Evolutionary conservation across 495 filamentous ascomycete genomes (phyloP).

Genomic region (Podospora sp.): DNA sequence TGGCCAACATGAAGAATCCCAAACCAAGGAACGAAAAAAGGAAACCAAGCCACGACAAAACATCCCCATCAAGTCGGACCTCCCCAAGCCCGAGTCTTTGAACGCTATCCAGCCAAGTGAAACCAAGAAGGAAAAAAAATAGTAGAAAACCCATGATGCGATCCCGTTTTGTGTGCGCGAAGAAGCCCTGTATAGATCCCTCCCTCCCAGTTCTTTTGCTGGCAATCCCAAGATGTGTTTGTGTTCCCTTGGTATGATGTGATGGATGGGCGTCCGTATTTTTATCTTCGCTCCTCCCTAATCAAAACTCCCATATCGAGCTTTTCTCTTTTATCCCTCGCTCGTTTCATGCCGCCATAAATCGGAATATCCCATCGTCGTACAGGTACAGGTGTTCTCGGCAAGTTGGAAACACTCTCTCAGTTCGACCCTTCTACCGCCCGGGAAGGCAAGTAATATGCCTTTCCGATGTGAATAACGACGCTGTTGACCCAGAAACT

Average conservation of each 20-base stretch:
- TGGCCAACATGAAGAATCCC: background rate
- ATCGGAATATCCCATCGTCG: conserved; percentile 7
- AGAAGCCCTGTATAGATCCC: conserved; percentile 12
- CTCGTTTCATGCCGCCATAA: conserved; percentile 16
- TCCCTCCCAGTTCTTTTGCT: conserved; percentile 7
- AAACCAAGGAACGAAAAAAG: background rate
- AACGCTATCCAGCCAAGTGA: background rate
- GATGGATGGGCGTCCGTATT: conserved; percentile 11
- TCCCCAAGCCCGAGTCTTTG: conserved; percentile 1
- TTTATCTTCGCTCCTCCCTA: conserved; percentile 18
- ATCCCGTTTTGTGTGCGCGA: conserved; percentile 11
- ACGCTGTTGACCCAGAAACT: conserved; percentile 11
- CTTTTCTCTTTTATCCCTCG: conserved; percentile 13
- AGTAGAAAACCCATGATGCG: conserved; percentile 13
- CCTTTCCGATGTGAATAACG: conserved; percentile 19
- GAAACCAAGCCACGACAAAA: background rate
- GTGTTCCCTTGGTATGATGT: background rate
- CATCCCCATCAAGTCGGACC: conserved; percentile 1
- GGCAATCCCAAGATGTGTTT: conserved; percentile 10
- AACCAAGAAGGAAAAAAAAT: background rate
- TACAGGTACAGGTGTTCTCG: conserved; percentile 11
- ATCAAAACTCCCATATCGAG: conserved; percentile 11
- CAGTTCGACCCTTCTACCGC: conserved; percentile 4
- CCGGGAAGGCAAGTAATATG: background rate
- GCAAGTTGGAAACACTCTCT: background rate